Evolutionary conservation across 768 basidiomycete genomes (phyloP).

Genomic region (Lactifluus pinguis): DNA sequence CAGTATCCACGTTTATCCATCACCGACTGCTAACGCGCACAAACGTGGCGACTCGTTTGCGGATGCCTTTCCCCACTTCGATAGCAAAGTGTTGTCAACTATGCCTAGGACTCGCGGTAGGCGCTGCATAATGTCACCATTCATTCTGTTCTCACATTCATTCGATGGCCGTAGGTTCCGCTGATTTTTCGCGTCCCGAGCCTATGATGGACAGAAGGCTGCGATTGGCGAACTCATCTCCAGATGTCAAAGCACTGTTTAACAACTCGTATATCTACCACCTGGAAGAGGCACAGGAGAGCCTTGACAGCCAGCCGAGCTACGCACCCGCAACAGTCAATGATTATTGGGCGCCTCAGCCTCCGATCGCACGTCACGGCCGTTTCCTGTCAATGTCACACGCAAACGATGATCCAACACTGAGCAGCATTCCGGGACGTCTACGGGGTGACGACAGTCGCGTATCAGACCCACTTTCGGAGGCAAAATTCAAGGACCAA

Average conservation of each 20-base stretch:
- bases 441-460: constrained; percentile 69
- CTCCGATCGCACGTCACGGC: constrained; percentile 54
- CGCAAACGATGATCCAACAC: constrained; percentile 17
- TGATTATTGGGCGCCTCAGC: constrained; percentile 72
- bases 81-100: constrained; percentile 85
- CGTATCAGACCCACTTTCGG: constrained; percentile 75
- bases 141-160: constrained; percentile 8
- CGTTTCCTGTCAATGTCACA: constrained; percentile 20
- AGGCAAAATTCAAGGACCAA: constrained; percentile 77
- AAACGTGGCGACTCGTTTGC: constrained; percentile 89
- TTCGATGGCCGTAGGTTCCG: constrained; percentile 45
- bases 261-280: constrained; percentile 77
- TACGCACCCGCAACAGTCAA: constrained; percentile 46
- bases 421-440: constrained; percentile 60
- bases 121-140: constrained; percentile 16
- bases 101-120: constrained; percentile 53
- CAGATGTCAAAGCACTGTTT: constrained; percentile 93
- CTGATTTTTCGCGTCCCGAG: constrained; percentile 64
- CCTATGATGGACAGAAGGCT: constrained; percentile 66
- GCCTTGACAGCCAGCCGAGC: constrained; percentile 41
- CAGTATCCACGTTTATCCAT: constrained; percentile 75
- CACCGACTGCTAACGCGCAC: constrained; percentile 67
- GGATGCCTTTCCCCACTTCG: constrained; percentile 93
- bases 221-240: constrained; percentile 80
- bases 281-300: constrained; percentile 59